Evolutionary conservation across 371 early-diverging fungal species (phyloP).

Genomic region (Apophysomyces trapeziformis): DNA sequence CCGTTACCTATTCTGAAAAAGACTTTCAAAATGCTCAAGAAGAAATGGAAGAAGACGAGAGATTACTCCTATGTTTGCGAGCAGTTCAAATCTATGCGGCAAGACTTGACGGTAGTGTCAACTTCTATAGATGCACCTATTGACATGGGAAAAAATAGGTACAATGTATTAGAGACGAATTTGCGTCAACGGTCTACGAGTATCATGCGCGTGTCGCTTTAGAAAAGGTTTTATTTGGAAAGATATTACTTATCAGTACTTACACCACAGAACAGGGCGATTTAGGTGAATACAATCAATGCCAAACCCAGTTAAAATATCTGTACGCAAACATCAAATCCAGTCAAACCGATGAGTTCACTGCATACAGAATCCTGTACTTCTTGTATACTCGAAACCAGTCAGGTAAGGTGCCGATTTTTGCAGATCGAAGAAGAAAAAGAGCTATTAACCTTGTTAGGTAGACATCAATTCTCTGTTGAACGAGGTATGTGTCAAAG

Average conservation of each 20-base stretch:
- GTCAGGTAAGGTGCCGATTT: slow-evolving; percentile 56
- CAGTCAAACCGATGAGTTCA: slow-evolving; percentile 83
- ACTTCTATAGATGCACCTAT: background rate
- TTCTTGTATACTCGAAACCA: slow-evolving; percentile 85
- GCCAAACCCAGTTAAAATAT: slow-evolving; percentile 90
- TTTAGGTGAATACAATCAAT: slow-evolving; percentile 96
- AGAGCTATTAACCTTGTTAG: background rate
- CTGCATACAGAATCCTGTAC: slow-evolving; percentile 91
- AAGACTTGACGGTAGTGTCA: slow-evolving; percentile 78
- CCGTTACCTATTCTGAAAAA: slow-evolving; percentile 72
- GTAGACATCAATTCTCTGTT: slow-evolving; percentile 76
- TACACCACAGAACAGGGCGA: slow-evolving; percentile 64
- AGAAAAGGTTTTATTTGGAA: slow-evolving; percentile 67
- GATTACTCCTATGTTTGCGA: slow-evolving; percentile 90
- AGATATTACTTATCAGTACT: background rate
- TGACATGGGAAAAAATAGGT: slow-evolving; percentile 46
- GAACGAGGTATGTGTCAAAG: slow-evolving; percentile 52
- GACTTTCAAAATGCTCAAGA: slow-evolving; percentile 69
- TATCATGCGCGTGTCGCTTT: slow-evolving; percentile 92
- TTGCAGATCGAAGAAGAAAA: background rate
- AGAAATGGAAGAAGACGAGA: slow-evolving; percentile 72
- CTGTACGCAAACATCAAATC: slow-evolving; percentile 74
- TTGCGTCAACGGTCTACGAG: slow-evolving; percentile 95
- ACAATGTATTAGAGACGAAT: slow-evolving; percentile 89
- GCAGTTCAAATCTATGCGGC: slow-evolving; percentile 90